Conservation (phyloP, 768 basidiomycete genomes). For the Naematelia aurantialba region DNA sequence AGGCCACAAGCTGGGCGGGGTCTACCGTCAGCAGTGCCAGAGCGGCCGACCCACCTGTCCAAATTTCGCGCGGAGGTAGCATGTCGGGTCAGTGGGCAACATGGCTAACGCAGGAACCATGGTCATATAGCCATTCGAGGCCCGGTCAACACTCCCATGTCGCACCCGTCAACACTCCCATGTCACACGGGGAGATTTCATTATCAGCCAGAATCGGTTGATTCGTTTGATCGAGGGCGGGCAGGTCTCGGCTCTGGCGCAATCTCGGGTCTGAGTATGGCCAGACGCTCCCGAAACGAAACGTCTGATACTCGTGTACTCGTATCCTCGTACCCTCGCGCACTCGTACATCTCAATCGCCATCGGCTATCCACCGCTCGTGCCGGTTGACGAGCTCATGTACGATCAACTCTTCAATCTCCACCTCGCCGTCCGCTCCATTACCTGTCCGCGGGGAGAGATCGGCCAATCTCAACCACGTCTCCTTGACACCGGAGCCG, state of each 20-base stretch:
- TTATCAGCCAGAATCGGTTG: neutral
- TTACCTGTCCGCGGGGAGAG: neutral
- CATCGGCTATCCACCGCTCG: constrained; percentile 57
- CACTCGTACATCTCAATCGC: neutral
- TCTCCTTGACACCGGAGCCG: constrained; percentile 40
- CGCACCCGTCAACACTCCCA: neutral
- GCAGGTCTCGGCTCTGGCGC: neutral
- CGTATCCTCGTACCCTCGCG: too few species aligned
- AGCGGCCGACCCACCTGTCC: constrained; percentile 33
- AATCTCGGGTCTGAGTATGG: neutral
- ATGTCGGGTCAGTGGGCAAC: constrained; percentile 14
- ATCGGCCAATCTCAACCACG: constrained; percentile 47
- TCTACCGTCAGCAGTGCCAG: constrained; percentile 22
- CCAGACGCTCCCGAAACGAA: too few species aligned
- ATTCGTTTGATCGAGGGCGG: neutral
- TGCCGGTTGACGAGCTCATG: constrained; percentile 71
- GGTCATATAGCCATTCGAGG: neutral
- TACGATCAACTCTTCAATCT: constrained; percentile 93
- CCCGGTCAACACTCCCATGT: neutral
- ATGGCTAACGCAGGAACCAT: neutral
- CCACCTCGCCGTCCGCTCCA: constrained; percentile 55
- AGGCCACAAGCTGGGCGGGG: constrained; percentile 34
- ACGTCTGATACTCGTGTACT: too few species aligned
- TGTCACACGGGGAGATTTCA: neutral
- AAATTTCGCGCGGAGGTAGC: constrained; percentile 35